Base-by-base conservation (phyloP, 2,329 filamentous ascomycete genomes). In the Blastomyces silverae region DNA sequence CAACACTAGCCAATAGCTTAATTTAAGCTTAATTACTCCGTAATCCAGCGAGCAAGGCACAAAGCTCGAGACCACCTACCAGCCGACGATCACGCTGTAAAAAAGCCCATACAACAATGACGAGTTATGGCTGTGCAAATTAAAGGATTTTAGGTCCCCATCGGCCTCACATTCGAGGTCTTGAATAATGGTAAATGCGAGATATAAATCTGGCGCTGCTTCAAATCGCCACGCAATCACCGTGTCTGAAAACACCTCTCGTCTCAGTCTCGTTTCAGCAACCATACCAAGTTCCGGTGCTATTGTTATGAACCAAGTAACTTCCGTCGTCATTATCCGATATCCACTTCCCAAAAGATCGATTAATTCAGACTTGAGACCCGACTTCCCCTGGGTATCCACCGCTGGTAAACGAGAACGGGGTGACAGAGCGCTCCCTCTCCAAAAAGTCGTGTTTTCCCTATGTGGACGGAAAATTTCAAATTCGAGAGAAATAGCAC, bases 241-340 rank as follows among this genome's bases (percentile, higher is more conserved):
- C 10, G 17, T 17, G 20, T 39, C 11, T 22, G 17, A 22, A 56
- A 57, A 39, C 53, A 37, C 17, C 31, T 37, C 10, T 39, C 20
- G 53, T 57, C 31, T 57, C 53, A 57, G 53, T 8, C 20, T 15
- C 20, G 53, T 57, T 39, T 57, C 53, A 57, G n/a, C 20, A 11
- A 10, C 11, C 31, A n/a, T 20, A n/a, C 53, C 7, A 3, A 8
- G 17, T 4, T n/a, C 17, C 7, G 1, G 8, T 20, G 11, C 17
- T 20, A 31, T 22, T 13, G 8, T 39, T 39, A 39, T 39, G 17
- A 34, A 20, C 25, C 7, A 34, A 31, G 52, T 17, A 55, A 31
- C 13, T 55, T 22, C 5, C 13, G 31, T 10, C n/a, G 5, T 11
- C 56, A 59, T 44, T 17, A 22, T 59, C 37, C 20, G 37, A 44